Evolutionary conservation across 1,284 basidiomycete genomes (phyloP).

Genomic region (Sporisorium iseilematis-ciliati): DNA sequence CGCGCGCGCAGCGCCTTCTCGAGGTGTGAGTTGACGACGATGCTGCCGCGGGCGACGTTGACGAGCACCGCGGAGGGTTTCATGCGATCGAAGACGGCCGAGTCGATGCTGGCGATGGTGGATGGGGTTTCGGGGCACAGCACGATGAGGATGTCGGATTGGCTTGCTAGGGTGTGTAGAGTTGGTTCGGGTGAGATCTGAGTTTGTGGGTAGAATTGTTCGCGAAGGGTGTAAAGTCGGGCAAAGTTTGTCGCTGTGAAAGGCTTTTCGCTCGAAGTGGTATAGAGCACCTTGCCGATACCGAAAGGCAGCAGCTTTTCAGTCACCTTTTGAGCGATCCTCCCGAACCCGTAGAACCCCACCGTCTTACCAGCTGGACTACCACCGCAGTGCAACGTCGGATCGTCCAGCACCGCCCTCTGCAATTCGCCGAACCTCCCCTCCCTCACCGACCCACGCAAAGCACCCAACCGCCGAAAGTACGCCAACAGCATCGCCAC

Average conservation of each 20-base stretch:
- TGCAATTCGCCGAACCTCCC: constrained; percentile 9
- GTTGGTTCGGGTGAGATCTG: constrained; percentile 16
- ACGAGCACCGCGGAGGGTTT: constrained; percentile 21
- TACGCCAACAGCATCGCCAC: constrained; percentile 32
- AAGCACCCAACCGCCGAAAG: constrained; percentile 10
- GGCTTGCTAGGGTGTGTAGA: constrained; percentile 17
- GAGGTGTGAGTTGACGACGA: constrained; percentile 31
- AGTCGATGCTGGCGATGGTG: constrained; percentile 23
- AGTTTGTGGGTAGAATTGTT: constrained; percentile 25
- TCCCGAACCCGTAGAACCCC: constrained; percentile 35
- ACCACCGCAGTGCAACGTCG: constrained; percentile 27
- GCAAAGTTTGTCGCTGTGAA: constrained; percentile 17
- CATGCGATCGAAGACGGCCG: constrained; percentile 13
- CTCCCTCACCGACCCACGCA: constrained; percentile 2
- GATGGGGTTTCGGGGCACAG: constrained; percentile 34
- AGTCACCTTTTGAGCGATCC: constrained; percentile 30
- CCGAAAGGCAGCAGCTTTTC: constrained; percentile 35
- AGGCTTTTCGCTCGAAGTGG: constrained; percentile 13
- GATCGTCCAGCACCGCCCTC: constrained; percentile 15
- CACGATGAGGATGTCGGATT: constrained; percentile 31
- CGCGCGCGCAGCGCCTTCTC: constrained; percentile 7
- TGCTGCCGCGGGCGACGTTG: constrained; percentile 32
- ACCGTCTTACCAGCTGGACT: constrained; percentile 28
- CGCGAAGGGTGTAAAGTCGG: constrained; percentile 13
- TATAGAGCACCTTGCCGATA: constrained; percentile 17